phyloP scores from a whole-genome alignment of 1,284 basidiomycete genomes.

The Cronartium quercuum region DNA sequence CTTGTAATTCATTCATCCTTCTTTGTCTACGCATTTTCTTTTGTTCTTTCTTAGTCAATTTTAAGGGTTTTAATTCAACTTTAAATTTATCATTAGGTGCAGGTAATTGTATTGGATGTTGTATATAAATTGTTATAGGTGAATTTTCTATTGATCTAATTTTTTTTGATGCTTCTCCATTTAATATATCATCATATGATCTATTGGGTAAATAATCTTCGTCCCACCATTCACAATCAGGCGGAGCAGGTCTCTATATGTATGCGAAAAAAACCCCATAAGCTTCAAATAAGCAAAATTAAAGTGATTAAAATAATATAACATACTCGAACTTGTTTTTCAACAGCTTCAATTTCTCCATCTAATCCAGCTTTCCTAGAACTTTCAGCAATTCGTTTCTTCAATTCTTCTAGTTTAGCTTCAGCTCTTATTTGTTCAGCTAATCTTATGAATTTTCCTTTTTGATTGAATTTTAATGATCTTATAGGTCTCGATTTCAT shows the following conservation, averaged over 20 bases:
- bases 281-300: not conserved
- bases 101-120: constrained; percentile 94
- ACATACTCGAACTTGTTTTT: constrained; percentile 73
- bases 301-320: constrained; percentile 3
- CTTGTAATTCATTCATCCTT: constrained; percentile 80
- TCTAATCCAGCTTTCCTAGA: constrained; percentile 88
- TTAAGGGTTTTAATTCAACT: constrained; percentile 68
- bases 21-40: constrained; percentile 93
- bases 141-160: constrained; percentile 55
- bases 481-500: constrained; percentile 65
- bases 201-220: constrained; percentile 71
- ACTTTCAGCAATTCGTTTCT: constrained; percentile 83
- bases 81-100: constrained; percentile 79
- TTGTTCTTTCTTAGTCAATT: constrained; percentile 88
- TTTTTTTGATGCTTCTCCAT: constrained; percentile 51
- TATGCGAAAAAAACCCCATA: constrained; percentile 5
- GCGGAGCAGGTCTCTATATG: constrained; percentile 70
- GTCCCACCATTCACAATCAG: constrained; percentile 97
- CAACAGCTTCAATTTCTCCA: constrained; percentile 79
- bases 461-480: constrained; percentile 74
- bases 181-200: constrained; percentile 66
- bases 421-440: constrained; percentile 80
- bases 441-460: constrained; percentile 79
- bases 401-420: constrained; percentile 76
- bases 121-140: constrained; percentile 83